Percentiles rank a stretch among this genome's conserved stretches.
Evolutionary conservation across 2,329 filamentous ascomycete species (phyloP).

Genomic region (Fusarium avenaceum): DNA sequence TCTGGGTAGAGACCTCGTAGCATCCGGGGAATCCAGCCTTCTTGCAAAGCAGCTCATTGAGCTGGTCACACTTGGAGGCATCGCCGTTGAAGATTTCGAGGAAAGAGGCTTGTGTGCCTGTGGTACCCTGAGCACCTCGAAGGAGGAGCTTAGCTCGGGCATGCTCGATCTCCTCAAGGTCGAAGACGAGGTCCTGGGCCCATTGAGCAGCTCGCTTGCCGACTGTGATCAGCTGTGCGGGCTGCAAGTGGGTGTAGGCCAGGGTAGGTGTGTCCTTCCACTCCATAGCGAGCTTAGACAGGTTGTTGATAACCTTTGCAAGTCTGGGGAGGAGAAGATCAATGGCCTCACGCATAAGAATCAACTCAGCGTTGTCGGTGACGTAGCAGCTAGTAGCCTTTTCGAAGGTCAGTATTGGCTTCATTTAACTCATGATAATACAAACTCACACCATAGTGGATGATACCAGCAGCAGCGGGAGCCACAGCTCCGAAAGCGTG

Average conservation of each 20-base stretch:
- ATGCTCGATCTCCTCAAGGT: conserved; percentile 32
- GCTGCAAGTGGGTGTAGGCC: conserved; percentile 25
- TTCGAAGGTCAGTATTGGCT: neutral
- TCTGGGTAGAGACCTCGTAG: conserved; percentile 39
- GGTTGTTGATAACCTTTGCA: conserved; percentile 36
- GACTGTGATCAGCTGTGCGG: conserved; percentile 37
- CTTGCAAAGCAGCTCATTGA: conserved; percentile 18
- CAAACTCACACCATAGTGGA: conserved; percentile 26
- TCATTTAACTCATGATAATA: neutral
- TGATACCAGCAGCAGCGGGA: conserved; percentile 34
- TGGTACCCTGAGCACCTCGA: conserved; percentile 22
- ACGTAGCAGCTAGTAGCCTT: conserved; percentile 28
- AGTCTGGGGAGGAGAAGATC: conserved; percentile 32
- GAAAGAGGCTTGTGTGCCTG: conserved; percentile 35
- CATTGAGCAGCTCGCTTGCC: conserved; percentile 35
- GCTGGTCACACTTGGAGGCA: conserved; percentile 15
- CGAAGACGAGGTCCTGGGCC: conserved; percentile 38
- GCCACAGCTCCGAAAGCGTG: conserved; percentile 31
- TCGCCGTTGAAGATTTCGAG: conserved; percentile 28
- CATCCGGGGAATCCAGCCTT: conserved; percentile 22
- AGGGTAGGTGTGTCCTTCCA: conserved; percentile 34
- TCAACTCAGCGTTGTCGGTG: conserved; percentile 36
- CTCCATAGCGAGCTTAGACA: conserved; percentile 29
- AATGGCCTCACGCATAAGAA: conserved; percentile 34
- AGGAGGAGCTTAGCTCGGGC: conserved; percentile 26